A percentile compares a stretch with the other conserved stretches of the same genome.
Conservation (phyloP, 108 stramenopile species). For the Skeletonema menzelii region DNA sequence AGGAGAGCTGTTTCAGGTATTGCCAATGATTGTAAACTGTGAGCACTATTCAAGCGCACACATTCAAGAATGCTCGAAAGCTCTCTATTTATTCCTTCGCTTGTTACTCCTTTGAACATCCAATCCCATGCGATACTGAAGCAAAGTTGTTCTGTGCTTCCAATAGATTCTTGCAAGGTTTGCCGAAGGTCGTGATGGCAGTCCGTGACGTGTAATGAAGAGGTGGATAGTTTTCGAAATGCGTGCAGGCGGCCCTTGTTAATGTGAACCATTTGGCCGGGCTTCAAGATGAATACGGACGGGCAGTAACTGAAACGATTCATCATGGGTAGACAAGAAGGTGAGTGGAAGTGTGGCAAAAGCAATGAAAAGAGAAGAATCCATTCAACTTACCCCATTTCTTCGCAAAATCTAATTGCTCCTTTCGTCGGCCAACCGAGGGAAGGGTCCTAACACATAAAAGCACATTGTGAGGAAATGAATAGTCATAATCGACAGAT, state of each 20-base stretch:
- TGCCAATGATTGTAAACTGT: constrained; percentile 61
- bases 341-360: neutral
- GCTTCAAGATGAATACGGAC: constrained; percentile 81
- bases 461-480: neutral
- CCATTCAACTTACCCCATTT: constrained; percentile 63
- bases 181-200: constrained; percentile 63
- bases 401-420: constrained; percentile 58
- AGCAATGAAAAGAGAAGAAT: neutral
- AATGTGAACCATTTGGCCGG: constrained; percentile 86
- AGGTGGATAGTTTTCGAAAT: constrained; percentile 76
- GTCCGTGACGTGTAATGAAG: constrained; percentile 52
- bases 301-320: constrained; percentile 75
- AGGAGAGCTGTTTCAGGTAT: constrained; percentile 74
- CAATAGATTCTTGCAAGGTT: constrained; percentile 15
- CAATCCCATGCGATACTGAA: constrained; percentile 92
- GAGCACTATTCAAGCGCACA: constrained; percentile 56
- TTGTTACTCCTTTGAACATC: constrained; percentile 76
- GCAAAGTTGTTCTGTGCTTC: constrained; percentile 55
- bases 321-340: neutral
- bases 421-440: constrained; percentile 64
- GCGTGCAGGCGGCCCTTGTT: constrained; percentile 91
- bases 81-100: constrained; percentile 75
- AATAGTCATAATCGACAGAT: neutral
- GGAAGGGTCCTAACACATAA: constrained; percentile 27
- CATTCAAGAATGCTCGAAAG: constrained; percentile 61